Evolutionary conservation across 2,329 filamentous ascomycete genomes (phyloP), one percentile per base, ranked within the genome.

Genomic region (Calonectria honghensis): DNA sequence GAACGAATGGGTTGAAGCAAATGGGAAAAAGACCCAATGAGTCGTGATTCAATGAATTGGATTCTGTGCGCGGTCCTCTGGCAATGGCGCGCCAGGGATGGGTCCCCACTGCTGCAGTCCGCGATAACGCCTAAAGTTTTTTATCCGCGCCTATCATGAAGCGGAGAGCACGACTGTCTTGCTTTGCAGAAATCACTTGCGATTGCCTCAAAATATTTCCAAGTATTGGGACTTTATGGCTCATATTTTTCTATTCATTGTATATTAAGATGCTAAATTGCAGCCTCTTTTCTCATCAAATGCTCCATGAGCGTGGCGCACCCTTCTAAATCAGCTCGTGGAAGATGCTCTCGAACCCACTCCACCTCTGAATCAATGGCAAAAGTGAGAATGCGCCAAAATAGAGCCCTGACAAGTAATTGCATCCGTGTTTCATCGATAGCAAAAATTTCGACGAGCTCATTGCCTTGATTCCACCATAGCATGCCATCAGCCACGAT

Each of bases 301-400:
- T 39, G 16, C n/a, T 51, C 41, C 5, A 52, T 20, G 18, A 39
- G 14, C 20, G 9, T 29, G 6, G 31, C n/a, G 9, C 11, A 35
- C n/a, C 45, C 31, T 3, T 66, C 41, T 2, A 51, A 68, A 31
- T 65, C 45, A 4, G 70, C 39, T 1, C n/a, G 54, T 6, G 59
- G 48, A 3, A 73, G 24, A 32, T 75, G 66, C 3, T 70, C 39
- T 11, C 37, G 29, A 14, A 75, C 75, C 66, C 63, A 73, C 6
- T 20, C 29, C 18, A 75, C 45, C 54, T 73, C 64, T 1, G 66
- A 13, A 48, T 76, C 73, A 41, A 76, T 68, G 18, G 73, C 54
- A 73, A 73, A 73, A 1, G 66, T 64, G n/a, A 75, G 27, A 24
- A 74, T 75, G 18, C 74, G 59, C 75, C 73, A 75, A 16, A 67